phyloP scores from a whole-genome alignment of 345 rosid genomes.

The Linum lewisii region DNA sequence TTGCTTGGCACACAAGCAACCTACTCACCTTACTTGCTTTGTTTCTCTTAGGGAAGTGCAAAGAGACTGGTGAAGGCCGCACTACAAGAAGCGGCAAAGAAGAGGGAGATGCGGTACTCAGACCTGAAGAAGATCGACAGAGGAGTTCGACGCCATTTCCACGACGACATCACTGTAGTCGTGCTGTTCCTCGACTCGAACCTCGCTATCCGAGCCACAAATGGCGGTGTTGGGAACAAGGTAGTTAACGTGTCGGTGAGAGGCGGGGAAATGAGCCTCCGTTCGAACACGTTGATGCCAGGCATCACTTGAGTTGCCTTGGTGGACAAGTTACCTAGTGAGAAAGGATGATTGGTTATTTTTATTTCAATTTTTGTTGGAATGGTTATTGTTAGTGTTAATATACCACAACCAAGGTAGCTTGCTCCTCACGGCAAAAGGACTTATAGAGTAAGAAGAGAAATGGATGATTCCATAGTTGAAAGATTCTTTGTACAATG shows the following conservation, averaged over 20 bases:
- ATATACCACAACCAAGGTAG: no score
- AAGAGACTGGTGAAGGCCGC: neutral
- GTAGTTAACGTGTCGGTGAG: neutral
- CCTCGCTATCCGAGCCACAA: neutral
- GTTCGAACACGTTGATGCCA: neutral
- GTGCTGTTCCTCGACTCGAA: neutral
- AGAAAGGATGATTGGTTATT: neutral
- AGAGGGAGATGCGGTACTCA: neutral
- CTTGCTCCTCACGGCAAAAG: no score
- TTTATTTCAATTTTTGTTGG: no score
- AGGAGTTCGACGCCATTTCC: neutral
- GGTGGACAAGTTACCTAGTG: neutral
- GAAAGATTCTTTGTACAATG: no score
- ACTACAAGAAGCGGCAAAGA: neutral
- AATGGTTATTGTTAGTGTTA: no score
- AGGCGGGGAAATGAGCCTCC: neutral
- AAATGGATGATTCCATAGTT: no score
- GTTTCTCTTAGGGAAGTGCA: neutral
- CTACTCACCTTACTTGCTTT: neutral
- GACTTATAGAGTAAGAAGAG: no score
- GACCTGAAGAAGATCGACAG: neutral
- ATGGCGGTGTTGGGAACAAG: neutral
- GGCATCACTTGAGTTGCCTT: neutral
- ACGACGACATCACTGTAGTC: neutral
- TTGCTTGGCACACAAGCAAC: neutral